Percentiles rank a stretch among this genome's conserved stretches.
phyloP scores from a whole-genome alignment of 1,139 yeast genomes.

The Taiozyma sp. region DNA sequence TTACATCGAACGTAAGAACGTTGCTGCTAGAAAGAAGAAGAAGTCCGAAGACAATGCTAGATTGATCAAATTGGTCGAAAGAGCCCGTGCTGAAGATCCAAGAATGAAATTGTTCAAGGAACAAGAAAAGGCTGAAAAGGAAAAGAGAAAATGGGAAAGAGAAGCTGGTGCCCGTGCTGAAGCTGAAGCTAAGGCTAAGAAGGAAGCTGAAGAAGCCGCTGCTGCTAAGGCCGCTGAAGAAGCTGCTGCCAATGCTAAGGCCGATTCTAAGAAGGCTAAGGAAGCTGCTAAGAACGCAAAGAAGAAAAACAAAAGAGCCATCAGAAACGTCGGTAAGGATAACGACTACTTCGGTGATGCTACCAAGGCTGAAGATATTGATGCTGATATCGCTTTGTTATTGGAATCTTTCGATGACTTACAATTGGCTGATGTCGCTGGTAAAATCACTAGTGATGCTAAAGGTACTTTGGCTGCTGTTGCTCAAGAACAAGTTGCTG shows the following conservation, averaged over 20 bases:
- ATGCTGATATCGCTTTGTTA: slow-evolving; percentile 73
- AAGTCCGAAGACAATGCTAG: slow-evolving; percentile 97
- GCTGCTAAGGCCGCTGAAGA: slow-evolving; percentile 78
- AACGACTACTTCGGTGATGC: slow-evolving; percentile 81
- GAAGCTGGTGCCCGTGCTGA: slow-evolving; percentile 98
- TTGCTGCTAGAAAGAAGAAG: slow-evolving; percentile 94
- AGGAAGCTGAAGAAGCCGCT: slow-evolving; percentile 80
- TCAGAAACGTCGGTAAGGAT: slow-evolving; percentile 83
- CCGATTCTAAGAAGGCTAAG: slow-evolving; percentile 80
- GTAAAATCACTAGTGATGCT: slow-evolving; percentile 47
- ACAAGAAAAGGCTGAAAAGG: slow-evolving; percentile 92
- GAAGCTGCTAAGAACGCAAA: slow-evolving; percentile 96
- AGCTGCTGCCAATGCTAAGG: slow-evolving; percentile 54
- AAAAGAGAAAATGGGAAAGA: slow-evolving; percentile 93
- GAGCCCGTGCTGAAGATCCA: slow-evolving; percentile 88
- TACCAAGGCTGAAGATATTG: slow-evolving; percentile 60
- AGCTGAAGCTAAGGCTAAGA: slow-evolving; percentile 83
- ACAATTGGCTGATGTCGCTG: slow-evolving; percentile 67
- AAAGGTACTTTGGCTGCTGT: slow-evolving; percentile 47
- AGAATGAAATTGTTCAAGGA: slow-evolving; percentile 93
- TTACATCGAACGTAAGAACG: slow-evolving; percentile 94
- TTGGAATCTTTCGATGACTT: slow-evolving; percentile 77
- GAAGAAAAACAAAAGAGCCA: slow-evolving; percentile 95
- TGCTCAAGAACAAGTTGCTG: slow-evolving; percentile 37
- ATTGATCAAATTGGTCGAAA: slow-evolving; percentile 79